phyloP scores from a whole-genome alignment of 2,329 filamentous ascomycete genomes.

The Phymatotrichopsis omnivora region DNA sequence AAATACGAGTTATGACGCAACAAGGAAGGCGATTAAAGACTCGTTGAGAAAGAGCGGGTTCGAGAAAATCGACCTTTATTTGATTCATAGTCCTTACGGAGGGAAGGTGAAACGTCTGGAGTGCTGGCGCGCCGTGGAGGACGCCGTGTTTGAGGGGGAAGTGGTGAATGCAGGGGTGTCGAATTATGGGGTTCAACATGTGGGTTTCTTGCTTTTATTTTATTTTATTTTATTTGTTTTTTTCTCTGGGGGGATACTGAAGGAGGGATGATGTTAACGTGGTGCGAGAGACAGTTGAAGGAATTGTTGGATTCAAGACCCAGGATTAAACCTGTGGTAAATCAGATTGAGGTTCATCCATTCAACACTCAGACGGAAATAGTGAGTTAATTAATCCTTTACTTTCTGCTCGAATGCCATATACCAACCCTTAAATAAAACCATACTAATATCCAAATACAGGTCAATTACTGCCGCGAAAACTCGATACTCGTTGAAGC shows the following conservation, averaged over 20 bases:
- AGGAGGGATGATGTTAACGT: background rate
- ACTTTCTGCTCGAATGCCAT: background rate
- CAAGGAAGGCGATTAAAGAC: conserved; percentile 54
- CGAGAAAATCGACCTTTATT: conserved; percentile 68
- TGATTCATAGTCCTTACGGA: conserved; percentile 70
- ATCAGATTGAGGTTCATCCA: conserved; percentile 73
- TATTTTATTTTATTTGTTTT: background rate
- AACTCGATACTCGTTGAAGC: conserved; percentile 64
- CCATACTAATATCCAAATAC: background rate
- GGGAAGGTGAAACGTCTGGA: conserved; percentile 56
- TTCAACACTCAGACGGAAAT: conserved; percentile 68
- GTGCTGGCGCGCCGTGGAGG: conserved; percentile 67
- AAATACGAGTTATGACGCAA: conserved; percentile 57
- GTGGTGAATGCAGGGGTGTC: conserved; percentile 62
- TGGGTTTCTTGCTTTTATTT: conserved; percentile 36
- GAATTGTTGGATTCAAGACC: conserved; percentile 57
- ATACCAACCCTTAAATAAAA: background rate
- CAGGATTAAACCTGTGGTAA: conserved; percentile 55
- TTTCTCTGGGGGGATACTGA: background rate
- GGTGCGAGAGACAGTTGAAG: conserved; percentile 49
- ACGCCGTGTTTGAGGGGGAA: conserved; percentile 63
- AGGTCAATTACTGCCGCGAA: conserved; percentile 50
- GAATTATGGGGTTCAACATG: conserved; percentile 68
- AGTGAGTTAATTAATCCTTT: conserved; percentile 27
- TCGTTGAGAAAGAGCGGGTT: conserved; percentile 56